Percentiles rank a stretch among this genome's conserved stretches.
These are phyloP conservation scores for Lithocarpus polystachyus DNA, from an alignment of 306 rosid species.

Conservation along the genomic window DNA sequence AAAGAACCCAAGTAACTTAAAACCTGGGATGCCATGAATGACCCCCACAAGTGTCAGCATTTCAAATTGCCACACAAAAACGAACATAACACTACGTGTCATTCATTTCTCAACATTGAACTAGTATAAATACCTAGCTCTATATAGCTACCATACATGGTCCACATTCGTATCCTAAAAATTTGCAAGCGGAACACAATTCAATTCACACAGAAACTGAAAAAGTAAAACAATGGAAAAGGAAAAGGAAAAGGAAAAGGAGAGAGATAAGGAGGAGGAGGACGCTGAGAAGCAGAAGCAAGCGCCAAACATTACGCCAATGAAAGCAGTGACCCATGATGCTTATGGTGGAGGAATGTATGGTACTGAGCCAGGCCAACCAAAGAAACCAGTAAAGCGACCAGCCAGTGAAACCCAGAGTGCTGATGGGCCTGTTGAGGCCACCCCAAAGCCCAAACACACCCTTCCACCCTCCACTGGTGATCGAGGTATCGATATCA, in stretches of 20 bases:
- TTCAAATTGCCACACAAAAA: background rate
- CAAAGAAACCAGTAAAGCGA: conserved; percentile 26
- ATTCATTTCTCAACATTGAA: background rate
- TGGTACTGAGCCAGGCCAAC: conserved; percentile 39
- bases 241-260: background rate
- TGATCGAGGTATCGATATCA: conserved; percentile 61
- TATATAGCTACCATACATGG: background rate
- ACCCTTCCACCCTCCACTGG: conserved; percentile 60
- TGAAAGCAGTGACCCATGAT: conserved; percentile 52
- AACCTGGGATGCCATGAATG: background rate
- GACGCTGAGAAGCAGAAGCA: conserved; percentile 19
- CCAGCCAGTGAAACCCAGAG: conserved; percentile 64
- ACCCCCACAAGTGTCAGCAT: background rate
- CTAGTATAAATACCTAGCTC: background rate
- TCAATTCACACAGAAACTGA: background rate
- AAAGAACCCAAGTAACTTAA: too few relatives aligned
- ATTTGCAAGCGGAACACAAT: background rate
- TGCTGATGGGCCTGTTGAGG: conserved; percentile 58
- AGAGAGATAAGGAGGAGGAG: conserved; percentile 7
- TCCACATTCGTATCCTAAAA: background rate
- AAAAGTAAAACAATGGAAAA: background rate
- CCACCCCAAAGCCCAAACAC: conserved; percentile 25
- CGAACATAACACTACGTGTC: background rate
- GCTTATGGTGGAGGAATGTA: conserved; percentile 84
- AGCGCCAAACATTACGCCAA: conserved; percentile 45